Base-by-base conservation (phyloP, 805 yeast genomes). In the Kluyveromyces starmeri region DNA sequence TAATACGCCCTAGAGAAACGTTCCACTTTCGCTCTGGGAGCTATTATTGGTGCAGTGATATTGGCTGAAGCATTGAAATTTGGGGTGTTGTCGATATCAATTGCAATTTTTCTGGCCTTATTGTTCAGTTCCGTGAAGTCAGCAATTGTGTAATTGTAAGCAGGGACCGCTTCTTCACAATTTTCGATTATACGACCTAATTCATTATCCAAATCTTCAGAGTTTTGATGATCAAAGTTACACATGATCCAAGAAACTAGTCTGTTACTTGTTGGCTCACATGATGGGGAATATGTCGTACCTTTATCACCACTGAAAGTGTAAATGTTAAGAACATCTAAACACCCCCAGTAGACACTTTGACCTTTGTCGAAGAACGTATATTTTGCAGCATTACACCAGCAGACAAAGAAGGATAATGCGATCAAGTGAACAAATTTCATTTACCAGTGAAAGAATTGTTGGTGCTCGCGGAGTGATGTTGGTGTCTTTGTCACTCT, bases 261-360 rank as follows among this genome's bases (percentile, higher is more conserved):
- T 26, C 28, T 26, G 28, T 26, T 14, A 7, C n/a, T 5, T 7
- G 17, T 16, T 13, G 17, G 28, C 12, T 13, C 14, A 14, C 28
- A 26, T 14, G 7, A 14, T 26, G 28, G 28, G 5, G 28, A 5
- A 13, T 26, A 26, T 8, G 10, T 7, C 6, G 28, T 6, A 9
- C 28, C 28, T 14, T 14, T 11, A 7, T 26, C 28, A 13, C 16
- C n/a, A 5, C 6, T 16, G 28, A 26, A 26, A 6, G 19, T 16
- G 12, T 26, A 26, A 14, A 6, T n/a, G 8, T 26, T 7, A 5
- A 26, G 6, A 10, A n/a, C 28, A 13, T 26, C 28, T 14, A 26
- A n/a, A n/a, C 28, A 26, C 6, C 19, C 28, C 28, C 28, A 26
- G 28, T 26, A 26, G 6, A 26, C 19, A 26, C 19, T 9, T 19